Percentiles rank a stretch among this genome's conserved stretches.
Evolutionary conservation across 2,329 filamentous ascomycete genomes (phyloP).

Genomic region (Periconia macrospinosa): DNA sequence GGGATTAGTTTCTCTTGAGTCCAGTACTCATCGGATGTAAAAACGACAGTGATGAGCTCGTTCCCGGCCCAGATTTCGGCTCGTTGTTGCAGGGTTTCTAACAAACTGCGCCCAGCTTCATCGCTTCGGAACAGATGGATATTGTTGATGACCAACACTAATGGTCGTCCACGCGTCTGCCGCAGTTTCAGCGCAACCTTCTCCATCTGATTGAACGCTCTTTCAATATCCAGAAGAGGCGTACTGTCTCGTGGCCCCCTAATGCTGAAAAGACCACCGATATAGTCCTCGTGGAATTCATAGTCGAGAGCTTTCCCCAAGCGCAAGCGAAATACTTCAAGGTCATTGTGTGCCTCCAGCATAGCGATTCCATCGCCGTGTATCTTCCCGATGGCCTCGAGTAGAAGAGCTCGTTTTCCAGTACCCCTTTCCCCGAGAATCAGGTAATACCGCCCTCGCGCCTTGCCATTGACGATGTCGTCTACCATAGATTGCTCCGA

Average conservation of each 20-base stretch:
- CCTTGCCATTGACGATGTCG: constrained; percentile 73
- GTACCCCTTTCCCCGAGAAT: constrained; percentile 94
- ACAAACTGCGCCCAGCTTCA: constrained; percentile 82
- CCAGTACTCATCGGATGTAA: constrained; percentile 98
- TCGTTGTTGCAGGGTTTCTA: constrained; percentile 91
- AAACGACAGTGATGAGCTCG: constrained; percentile 85
- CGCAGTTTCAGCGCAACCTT: constrained; percentile 82
- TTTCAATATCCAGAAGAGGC: constrained; percentile 89
- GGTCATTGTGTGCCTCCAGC: constrained; percentile 92
- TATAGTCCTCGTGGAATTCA: constrained; percentile 97
- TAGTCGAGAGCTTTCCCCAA: constrained; percentile 93
- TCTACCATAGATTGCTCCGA: constrained; percentile 80
- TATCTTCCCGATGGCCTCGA: constrained; percentile 91
- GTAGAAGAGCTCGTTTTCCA: constrained; percentile 91
- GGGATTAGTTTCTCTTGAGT: constrained; percentile 92
- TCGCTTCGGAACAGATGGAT: constrained; percentile 89
- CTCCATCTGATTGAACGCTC: constrained; percentile 94
- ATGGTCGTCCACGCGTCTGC: constrained; percentile 63
- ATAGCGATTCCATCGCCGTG: constrained; percentile 87
- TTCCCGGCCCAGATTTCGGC: constrained; percentile 95
- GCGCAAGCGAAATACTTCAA: constrained; percentile 90
- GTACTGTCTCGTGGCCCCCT: constrained; percentile 88
- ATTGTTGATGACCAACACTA: constrained; percentile 90
- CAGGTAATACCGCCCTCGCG: constrained; percentile 82
- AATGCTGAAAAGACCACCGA: constrained; percentile 92